A percentile compares a stretch with the other conserved stretches of the same genome.
Evolutionary conservation across 352 stramenopile species (phyloP).

Genomic region (Phytophthora brassicae): DNA sequence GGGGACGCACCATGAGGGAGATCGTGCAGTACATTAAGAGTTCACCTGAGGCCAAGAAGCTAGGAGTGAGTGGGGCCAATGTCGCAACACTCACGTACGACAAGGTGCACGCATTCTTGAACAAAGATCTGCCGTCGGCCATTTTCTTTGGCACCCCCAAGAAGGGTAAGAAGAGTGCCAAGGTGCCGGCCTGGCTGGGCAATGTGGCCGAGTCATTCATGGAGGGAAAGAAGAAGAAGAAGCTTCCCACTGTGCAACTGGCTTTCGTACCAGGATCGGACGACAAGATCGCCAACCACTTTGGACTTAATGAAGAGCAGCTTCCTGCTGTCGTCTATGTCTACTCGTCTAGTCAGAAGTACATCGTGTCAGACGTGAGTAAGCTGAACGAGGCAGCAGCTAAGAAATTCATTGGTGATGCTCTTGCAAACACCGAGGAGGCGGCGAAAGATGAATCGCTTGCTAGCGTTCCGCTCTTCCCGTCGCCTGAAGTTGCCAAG

Average conservation of each 20-base stretch:
- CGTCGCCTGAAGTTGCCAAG: conserved; percentile 65
- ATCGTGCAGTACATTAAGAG: conserved; percentile 78
- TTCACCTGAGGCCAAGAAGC: conserved; percentile 66
- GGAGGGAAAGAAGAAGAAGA: conserved; percentile 64
- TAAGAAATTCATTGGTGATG: conserved; percentile 60
- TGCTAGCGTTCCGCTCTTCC: conserved; percentile 54
- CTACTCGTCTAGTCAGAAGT: conserved; percentile 48
- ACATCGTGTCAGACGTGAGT: conserved; percentile 32
- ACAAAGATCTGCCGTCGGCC: conserved; percentile 50
- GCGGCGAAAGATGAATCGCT: conserved; percentile 37
- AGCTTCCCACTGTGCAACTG: conserved; percentile 49
- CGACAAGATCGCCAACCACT: conserved; percentile 67
- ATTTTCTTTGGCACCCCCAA: conserved; percentile 69
- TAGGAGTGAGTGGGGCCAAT: conserved; percentile 54
- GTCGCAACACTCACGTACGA: conserved; percentile 53
- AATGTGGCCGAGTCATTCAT: conserved; percentile 61
- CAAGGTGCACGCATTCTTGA: conserved; percentile 61
- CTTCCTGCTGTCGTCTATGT: conserved; percentile 69
- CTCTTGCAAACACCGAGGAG: conserved; percentile 33
- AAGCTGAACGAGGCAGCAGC: conserved; percentile 50
- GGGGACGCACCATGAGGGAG: conserved; percentile 56
- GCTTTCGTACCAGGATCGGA: conserved; percentile 65
- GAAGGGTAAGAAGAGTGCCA: conserved; percentile 51
- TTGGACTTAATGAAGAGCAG: conserved; percentile 53
- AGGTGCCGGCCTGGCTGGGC: conserved; percentile 58